Evolutionary conservation across 257 asterid species (phyloP), one percentile per base, ranked within the genome.

Genomic region (Leonotis leonurus): DNA sequence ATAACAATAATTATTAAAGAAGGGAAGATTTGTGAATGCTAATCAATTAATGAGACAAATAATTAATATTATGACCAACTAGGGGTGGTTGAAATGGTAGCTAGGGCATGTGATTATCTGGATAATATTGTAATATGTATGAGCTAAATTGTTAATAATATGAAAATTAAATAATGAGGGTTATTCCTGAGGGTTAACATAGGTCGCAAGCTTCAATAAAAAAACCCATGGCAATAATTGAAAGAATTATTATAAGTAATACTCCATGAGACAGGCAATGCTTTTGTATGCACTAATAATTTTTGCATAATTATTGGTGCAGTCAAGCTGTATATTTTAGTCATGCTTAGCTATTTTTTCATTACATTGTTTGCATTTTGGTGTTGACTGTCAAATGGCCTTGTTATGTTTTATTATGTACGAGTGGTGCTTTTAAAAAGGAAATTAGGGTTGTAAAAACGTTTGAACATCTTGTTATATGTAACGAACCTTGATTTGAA

Each of bases 211-310:
- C 76, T 55, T 67, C 35, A 45, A 62, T 45, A 46, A 55, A 45
- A 25, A 39, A 20, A 45, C 20, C 20, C 4, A 9, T 16, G 14
- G 61, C 8, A 57, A 54, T 33, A 60, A 53, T 37, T 24, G 35
- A 61, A 27, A 48, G 18, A 60, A 53, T 37, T 49, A 51, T 53
- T 13, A 17, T 48, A 1, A 55, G 45, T n/a, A n/a, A n/a, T n/a
- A n/a, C n/a, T n/a, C n/a, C n/a, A 61, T 62, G 74, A 62, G 74
- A 73, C 74, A 61, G 62, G 50, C 44, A 37, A 55, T 61, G 46
- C 57, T 68, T 62, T 68, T 62, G 70, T 60, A 68, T 32, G 60
- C 46, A 10, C 39, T n/a, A 56, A 61, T 73, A 68, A 45, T 62
- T 49, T 39, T 48, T 39, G 44, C 70, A 32, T 60, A 39, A 59